A percentile compares a stretch with the other conserved stretches of the same genome.
phyloP scores from a whole-genome alignment of 345 rosid genomes.

The Eucalyptus curtisii region DNA sequence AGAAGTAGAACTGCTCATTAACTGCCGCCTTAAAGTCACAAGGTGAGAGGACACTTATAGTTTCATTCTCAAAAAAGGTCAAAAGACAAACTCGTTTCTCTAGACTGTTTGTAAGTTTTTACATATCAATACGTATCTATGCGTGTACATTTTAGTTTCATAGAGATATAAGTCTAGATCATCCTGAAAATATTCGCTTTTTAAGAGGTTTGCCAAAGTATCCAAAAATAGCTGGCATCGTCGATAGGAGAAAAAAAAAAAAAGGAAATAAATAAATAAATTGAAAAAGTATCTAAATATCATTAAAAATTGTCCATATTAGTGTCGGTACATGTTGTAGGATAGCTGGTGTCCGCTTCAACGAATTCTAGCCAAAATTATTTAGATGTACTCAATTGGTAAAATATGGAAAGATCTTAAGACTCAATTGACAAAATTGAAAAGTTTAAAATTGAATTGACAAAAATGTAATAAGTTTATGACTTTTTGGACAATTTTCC shows the following conservation, averaged over 20 bases:
- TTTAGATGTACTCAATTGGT: fast-evolving
- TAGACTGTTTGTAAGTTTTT: background rate
- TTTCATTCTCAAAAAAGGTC: background rate
- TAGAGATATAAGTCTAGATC: background rate
- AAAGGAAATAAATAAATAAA: too few species aligned
- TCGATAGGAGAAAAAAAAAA: fast-evolving
- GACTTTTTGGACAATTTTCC: fast-evolving
- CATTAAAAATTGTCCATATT: too few species aligned
- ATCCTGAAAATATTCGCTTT: background rate
- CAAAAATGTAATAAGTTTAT: fast-evolving
- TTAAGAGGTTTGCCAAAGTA: background rate
- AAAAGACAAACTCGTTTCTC: background rate
- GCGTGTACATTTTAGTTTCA: background rate
- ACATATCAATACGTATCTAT: too few species aligned
- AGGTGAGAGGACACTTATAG: background rate
- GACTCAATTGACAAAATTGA: too few species aligned
- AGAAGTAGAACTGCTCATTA: background rate
- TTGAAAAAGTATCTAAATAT: too few species aligned
- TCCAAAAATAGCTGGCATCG: fast-evolving
- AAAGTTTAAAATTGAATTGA: too few species aligned
- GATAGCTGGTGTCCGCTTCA: fast-evolving
- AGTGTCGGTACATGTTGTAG: fast-evolving
- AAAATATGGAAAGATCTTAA: fast-evolving
- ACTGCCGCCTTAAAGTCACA: background rate
- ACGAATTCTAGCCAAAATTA: too few species aligned